Conservation (phyloP, 768 basidiomycete species). For the Exidia glandulosa region DNA sequence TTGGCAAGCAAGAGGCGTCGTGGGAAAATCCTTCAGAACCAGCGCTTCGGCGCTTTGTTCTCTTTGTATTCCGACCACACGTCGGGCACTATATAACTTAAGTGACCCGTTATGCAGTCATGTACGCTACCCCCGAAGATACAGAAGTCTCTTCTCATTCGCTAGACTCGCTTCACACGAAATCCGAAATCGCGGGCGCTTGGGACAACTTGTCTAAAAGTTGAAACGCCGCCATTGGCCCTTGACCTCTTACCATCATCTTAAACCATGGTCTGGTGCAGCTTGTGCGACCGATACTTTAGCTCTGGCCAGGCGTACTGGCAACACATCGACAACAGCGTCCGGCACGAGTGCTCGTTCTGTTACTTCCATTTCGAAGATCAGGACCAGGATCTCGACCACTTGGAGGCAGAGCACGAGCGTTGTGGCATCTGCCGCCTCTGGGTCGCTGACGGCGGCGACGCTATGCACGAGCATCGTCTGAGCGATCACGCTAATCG, state of each 20-base stretch:
- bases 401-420: constrained; percentile 31
- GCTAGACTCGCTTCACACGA: too few species aligned
- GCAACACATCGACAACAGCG: constrained; percentile 27
- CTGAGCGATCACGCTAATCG: not conserved
- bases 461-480: constrained; percentile 19
- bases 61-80: too few species aligned
- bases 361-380: constrained; percentile 35
- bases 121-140: too few species aligned
- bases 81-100: too few species aligned
- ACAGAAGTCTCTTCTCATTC: too few species aligned
- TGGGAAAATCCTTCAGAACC: too few species aligned
- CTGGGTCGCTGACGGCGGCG: constrained; percentile 26
- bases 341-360: constrained; percentile 41
- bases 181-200: too few species aligned
- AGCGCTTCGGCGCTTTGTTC: too few species aligned
- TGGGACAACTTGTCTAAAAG: too few species aligned
- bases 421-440: not conserved
- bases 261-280: constrained; percentile 27
- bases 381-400: constrained; percentile 29
- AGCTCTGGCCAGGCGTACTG: constrained; percentile 14
- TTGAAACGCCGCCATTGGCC: too few species aligned
- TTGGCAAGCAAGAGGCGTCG: too few species aligned
- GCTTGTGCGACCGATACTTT: constrained; percentile 31
- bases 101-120: too few species aligned
- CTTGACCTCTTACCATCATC: not conserved